phyloP scores from a whole-genome alignment of 257 asterid genomes.

The Ajuga chamaepitys region DNA sequence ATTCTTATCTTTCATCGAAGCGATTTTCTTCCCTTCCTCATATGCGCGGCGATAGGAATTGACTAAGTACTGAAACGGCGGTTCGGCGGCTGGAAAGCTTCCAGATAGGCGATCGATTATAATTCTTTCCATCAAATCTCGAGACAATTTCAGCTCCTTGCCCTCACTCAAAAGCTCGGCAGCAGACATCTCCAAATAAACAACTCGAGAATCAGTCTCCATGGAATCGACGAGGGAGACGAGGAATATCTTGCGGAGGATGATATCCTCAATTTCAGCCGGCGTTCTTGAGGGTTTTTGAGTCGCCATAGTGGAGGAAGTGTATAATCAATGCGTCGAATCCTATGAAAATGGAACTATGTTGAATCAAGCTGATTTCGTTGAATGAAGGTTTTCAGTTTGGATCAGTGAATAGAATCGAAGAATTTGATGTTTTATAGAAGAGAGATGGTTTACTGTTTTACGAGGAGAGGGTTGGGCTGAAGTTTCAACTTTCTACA shows the following conservation, averaged over 20 bases:
- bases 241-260: conserved; percentile 71
- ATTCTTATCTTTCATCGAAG: conserved; percentile 63
- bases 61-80: conserved; percentile 64
- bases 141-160: conserved; percentile 51
- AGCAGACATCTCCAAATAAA: conserved; percentile 69
- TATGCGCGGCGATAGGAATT: conserved; percentile 70
- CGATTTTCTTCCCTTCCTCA: conserved; percentile 74
- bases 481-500: too few relatives aligned
- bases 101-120: conserved; percentile 80
- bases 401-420: conserved; percentile 7
- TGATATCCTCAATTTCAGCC: conserved; percentile 85
- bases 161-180: conserved; percentile 89
- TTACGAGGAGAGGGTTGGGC: background rate
- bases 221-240: conserved; percentile 64
- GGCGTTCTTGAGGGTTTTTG: conserved; percentile 53
- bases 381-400: conserved; percentile 15
- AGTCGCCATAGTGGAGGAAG: conserved; percentile 52
- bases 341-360: background rate
- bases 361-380: background rate
- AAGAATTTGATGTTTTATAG: background rate
- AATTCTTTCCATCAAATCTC: conserved; percentile 80
- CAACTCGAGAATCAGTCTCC: conserved; percentile 63
- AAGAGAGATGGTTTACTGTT: background rate
- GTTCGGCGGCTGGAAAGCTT: conserved; percentile 53
- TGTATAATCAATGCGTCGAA: conserved; percentile 3